These are phyloP conservation scores for Conringia planisiliqua DNA, from an alignment of 345 rosid species.

Conservation along the genomic window DNA sequence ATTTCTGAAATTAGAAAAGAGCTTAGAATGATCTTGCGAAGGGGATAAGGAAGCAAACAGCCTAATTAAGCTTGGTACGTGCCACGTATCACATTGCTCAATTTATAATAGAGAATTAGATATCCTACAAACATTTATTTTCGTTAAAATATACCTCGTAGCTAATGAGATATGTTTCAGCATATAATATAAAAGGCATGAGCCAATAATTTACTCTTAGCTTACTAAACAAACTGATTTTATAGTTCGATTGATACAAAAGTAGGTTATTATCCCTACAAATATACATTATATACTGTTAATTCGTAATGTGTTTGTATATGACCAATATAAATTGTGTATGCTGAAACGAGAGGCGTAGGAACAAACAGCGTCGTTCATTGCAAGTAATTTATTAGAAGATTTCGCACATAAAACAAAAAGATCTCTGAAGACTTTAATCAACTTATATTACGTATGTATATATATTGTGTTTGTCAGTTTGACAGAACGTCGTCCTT, in stretches of 20 bases:
- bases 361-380: background rate
- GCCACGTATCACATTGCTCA: too few species aligned
- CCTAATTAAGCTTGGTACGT: background rate
- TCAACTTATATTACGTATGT: background rate
- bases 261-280: background rate
- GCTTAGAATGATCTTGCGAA: slow-evolving; percentile 2
- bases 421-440: background rate
- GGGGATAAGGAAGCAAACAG: background rate
- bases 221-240: background rate
- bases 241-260: background rate
- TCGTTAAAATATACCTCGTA: background rate
- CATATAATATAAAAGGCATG: too few species aligned
- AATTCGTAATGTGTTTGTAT: background rate
- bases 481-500: background rate
- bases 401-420: background rate
- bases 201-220: background rate
- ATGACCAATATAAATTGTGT: background rate
- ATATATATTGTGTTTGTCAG: background rate
- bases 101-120: too few species aligned
- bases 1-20: background rate
- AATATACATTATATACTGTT: background rate
- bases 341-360: slow-evolving; percentile 13
- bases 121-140: background rate
- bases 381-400: background rate
- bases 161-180: background rate